Percentiles rank a stretch among this genome's conserved stretches.
phyloP scores from a whole-genome alignment of 2,329 filamentous ascomycete species.

The Hypoxylon sp. region DNA sequence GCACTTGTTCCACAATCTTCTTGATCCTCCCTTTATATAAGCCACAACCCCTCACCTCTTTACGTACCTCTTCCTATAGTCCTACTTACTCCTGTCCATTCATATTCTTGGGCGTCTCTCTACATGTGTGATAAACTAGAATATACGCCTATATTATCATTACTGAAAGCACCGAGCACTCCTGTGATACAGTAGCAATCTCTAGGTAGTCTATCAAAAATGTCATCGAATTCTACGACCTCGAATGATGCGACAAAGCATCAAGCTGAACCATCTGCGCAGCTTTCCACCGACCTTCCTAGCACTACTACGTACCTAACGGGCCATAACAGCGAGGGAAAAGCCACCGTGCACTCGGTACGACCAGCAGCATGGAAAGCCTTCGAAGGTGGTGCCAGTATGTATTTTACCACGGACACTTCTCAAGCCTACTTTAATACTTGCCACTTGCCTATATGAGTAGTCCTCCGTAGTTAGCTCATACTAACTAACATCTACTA shows the following conservation, averaged over 20 bases:
- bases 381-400: constrained; percentile 53
- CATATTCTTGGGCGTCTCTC: background rate
- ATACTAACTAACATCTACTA: constrained; percentile 10
- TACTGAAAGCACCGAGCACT: background rate
- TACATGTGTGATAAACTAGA: background rate
- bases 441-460: background rate
- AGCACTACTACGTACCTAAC: constrained; percentile 50
- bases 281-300: constrained; percentile 41
- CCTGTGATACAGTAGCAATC: background rate
- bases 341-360: constrained; percentile 57
- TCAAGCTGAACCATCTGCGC: constrained; percentile 17
- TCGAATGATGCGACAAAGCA: constrained; percentile 19
- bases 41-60: constrained; percentile 5
- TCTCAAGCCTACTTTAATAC: background rate
- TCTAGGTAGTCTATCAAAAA: constrained; percentile 8
- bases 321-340: constrained; percentile 50
- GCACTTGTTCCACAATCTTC: background rate
- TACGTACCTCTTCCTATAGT: background rate
- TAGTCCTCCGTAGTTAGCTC: background rate
- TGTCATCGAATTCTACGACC: constrained; percentile 20
- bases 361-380: constrained; percentile 49
- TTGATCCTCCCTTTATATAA: background rate
- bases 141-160: background rate
- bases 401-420: constrained; percentile 4
- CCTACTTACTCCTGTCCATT: too few relatives aligned